Conservation (phyloP, 2,329 filamentous ascomycete genomes). For the Fusarium pilosicola region DNA sequence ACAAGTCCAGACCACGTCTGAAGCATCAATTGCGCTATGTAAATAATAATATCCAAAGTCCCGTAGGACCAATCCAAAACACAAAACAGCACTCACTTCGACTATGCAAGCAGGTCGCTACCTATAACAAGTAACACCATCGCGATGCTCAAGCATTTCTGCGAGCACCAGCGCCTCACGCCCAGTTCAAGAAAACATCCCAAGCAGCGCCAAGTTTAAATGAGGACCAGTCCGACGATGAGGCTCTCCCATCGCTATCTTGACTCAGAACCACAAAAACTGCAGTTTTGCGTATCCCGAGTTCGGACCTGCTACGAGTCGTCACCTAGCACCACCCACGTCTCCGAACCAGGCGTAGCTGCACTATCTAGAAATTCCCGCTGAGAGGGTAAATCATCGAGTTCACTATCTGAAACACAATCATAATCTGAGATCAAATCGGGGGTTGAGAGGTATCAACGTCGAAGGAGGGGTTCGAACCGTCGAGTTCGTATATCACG, state of each 20-base stretch:
- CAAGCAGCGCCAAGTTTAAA: slow-evolving; percentile 35
- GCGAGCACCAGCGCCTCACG: slow-evolving; percentile 41
- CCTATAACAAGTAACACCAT: background rate
- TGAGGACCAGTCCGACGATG: slow-evolving; percentile 54
- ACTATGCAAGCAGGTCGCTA: slow-evolving; percentile 37
- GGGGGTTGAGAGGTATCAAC: slow-evolving; percentile 51
- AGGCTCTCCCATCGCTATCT: slow-evolving; percentile 43
- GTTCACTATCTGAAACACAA: slow-evolving; percentile 50
- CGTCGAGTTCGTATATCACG: slow-evolving; percentile 54
- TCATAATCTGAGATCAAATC: slow-evolving; percentile 52
- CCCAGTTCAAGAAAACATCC: background rate
- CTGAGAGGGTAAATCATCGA: slow-evolving; percentile 48
- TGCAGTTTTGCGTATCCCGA: slow-evolving; percentile 42
- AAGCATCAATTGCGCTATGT: slow-evolving; percentile 8
- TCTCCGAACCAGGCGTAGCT: slow-evolving; percentile 45
- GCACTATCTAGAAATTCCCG: slow-evolving; percentile 45
- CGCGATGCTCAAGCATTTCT: slow-evolving; percentile 43
- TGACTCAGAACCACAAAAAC: slow-evolving; percentile 41
- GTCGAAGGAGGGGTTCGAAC: slow-evolving; percentile 47
- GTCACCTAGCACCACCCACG: slow-evolving; percentile 58
- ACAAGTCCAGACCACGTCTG: background rate
- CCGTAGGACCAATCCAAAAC: slow-evolving; percentile 9
- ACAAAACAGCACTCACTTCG: slow-evolving; percentile 25
- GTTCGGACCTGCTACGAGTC: slow-evolving; percentile 59
- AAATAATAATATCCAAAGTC: slow-evolving; percentile 1